These are phyloP conservation scores for Wallacemonas collosoma DNA, from an alignment of 208 protist species.

Conservation along the genomic window DNA sequence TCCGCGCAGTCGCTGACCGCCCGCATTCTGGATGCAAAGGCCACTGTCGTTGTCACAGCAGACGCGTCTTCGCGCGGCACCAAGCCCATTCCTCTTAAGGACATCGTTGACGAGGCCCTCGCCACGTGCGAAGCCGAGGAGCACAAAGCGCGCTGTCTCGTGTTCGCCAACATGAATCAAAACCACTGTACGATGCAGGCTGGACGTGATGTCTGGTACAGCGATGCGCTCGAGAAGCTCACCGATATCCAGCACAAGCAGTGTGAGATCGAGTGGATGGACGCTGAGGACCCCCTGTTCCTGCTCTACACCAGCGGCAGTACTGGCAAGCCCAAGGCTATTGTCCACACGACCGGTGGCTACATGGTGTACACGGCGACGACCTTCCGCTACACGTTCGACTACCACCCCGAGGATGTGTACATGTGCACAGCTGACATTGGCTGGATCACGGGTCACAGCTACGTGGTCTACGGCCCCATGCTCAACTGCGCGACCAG, in stretches of 20 bases:
- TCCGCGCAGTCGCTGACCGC: conserved; percentile 60
- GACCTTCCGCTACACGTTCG: conserved; percentile 96
- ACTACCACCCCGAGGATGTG: conserved; percentile 96
- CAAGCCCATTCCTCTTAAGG: conserved; percentile 91
- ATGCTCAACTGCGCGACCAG: conserved; percentile 95
- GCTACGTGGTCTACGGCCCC: conserved; percentile 98
- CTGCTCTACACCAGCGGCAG: conserved; percentile 98
- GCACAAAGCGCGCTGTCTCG: conserved; percentile 40
- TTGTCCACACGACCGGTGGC: conserved; percentile 93
- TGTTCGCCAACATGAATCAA: conserved; percentile 55
- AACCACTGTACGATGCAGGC: conserved; percentile 59
- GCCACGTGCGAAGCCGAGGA: conserved; percentile 30
- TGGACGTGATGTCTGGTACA: conserved; percentile 75
- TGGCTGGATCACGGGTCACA: conserved; percentile 98
- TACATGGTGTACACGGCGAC: conserved; percentile 94
- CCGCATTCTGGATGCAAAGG: conserved; percentile 64
- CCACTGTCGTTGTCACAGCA: conserved; percentile 80
- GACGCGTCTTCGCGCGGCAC: conserved; percentile 80
- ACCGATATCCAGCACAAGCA: conserved; percentile 50
- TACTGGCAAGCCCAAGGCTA: conserved; percentile 97
- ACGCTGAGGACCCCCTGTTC: conserved; percentile 96
- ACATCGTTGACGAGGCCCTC: conserved; percentile 84
- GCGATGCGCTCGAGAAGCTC: conserved; percentile 95
- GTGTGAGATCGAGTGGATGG: conserved; percentile 90
- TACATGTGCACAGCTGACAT: conserved; percentile 93